A percentile compares a stretch with the other conserved stretches of the same genome.
Evolutionary conservation across 768 basidiomycete genomes (phyloP).

Genomic region (Mycena alexandri): DNA sequence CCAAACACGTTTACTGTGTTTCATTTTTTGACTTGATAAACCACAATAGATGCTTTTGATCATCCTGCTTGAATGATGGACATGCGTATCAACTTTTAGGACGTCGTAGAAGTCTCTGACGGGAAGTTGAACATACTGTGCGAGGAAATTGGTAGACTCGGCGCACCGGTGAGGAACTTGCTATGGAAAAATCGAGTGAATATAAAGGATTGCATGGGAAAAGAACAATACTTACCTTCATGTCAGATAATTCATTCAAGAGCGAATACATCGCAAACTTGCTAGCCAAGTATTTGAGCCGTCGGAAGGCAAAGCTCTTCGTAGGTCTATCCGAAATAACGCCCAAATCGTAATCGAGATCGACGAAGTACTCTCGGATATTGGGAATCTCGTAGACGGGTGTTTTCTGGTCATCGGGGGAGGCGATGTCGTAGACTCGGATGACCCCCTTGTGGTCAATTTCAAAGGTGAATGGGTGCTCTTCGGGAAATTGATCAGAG

Average conservation of each 20-base stretch:
- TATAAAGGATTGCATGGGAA: neutral
- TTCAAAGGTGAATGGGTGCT: conserved; percentile 72
- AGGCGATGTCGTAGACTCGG: conserved; percentile 86
- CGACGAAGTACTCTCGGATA: conserved; percentile 95
- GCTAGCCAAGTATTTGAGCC: conserved; percentile 91
- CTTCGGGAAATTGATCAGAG: conserved; percentile 72
- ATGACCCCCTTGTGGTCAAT: conserved; percentile 87
- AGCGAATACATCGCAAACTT: conserved; percentile 96
- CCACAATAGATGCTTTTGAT: conserved; percentile 91
- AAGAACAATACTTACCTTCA: conserved; percentile 80
- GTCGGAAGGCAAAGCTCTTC: conserved; percentile 93
- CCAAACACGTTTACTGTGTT: conserved; percentile 79
- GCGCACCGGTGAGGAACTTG: conserved; percentile 82
- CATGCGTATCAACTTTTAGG: conserved; percentile 98
- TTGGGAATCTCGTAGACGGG: conserved; percentile 85
- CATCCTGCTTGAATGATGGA: conserved; percentile 99
- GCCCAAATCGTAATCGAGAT: conserved; percentile 90
- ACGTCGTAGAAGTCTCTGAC: conserved; percentile 96
- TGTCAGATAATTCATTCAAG: conserved; percentile 93
- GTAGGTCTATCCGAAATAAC: conserved; percentile 97
- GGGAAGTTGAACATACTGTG: conserved; percentile 10
- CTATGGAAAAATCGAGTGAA: conserved; percentile 41
- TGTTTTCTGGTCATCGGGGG: conserved; percentile 52
- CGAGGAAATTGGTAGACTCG: conserved; percentile 28
- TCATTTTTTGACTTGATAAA: conserved; percentile 99